Base-by-base conservation (phyloP, 2,329 filamentous ascomycete species). In the Cladosporium sp. region DNA sequence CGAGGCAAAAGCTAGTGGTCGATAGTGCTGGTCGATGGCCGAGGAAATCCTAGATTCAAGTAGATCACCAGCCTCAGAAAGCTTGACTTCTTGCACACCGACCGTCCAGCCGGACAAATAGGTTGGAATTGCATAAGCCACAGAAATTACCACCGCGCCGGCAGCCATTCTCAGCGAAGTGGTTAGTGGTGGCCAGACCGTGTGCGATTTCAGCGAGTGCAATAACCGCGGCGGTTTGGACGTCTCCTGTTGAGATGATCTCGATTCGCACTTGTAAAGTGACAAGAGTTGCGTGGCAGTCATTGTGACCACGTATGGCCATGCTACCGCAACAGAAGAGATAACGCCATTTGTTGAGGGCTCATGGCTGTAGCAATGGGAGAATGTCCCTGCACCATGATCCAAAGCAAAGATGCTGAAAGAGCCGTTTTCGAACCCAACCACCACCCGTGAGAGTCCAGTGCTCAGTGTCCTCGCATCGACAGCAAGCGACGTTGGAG, bases 11-110 rank as follows among this genome's bases (percentile, higher is more conserved):
- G 53, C 73, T 44, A 60, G 66, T 55, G 62, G 67, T 1, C 73
- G 71, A 40, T 73, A 77, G 22, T 73, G 70, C 47, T 73, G 69
- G 17, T 75, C 70, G 15, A 76, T 67, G n/a, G 77, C 75, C 2
- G 74, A 75, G 13, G 77, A 70, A 3, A 79, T 59, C 6, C 77
- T 73, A 2, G 77, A 80, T 30, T 71, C 68, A 1, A 75, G 59
- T 0, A 80, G 65, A 12, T 69, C 69, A 6, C 79, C 79, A 41
- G 70, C 65, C 29, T 69, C 69, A 7, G 57, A 56, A n/a, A 95
- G 77, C 52, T 86, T 83, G 38, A 96, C 73, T 67, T 96, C 92
- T 67, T 97, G 92, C n/a, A 97, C 81, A 2, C 90, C 91, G 13
- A 96, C 80, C 7, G 87, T 90, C 88, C 91, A 96, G 22, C 90